Evolutionary conservation across 768 basidiomycete genomes (phyloP), one percentile per base, ranked within the genome.

Genomic region (Mycena sanguinolenta): DNA sequence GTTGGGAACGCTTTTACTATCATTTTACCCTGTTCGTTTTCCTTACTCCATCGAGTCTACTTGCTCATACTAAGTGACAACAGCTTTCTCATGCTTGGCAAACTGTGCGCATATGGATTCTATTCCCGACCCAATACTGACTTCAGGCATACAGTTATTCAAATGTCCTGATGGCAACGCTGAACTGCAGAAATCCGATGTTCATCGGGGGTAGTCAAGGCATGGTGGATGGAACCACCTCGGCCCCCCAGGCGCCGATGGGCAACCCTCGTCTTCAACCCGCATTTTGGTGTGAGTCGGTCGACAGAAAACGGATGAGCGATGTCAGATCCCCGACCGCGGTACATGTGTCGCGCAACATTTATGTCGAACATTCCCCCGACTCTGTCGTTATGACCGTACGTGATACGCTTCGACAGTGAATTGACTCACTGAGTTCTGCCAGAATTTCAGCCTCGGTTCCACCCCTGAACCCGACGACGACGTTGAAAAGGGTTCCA

Each of bases 141-240:
- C 44, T 9, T 2, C 44, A 46, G 5, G 9, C n/a, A 21, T 9
- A n/a, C 44, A 46, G 44, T n/a, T 46, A 46, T 21, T 46, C 50
- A 4, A 63, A 63, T n/a, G 44, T 63, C 16, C 21, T 63, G 27
- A 52, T 63, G 49, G 62, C 62, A 17, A 63, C 62, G 9, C 62
- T 63, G 32, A 63, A 63, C n/a, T 38, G 39, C 49, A 42, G 62
- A 42, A 21, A 17, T 10, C 62, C 62, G 34, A 27, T 63, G 2
- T 63, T 53, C 62, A 30, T 55, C 19, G n/a, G 9, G 28, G 30
- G 54, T 39, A n/a, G 39, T 39, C 39, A 39, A 39, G 10, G 39
- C 9, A 4, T 39, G 9, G 39, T 39, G 7, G 19, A 12, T 55
- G 27, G 19, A 4, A 25, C 21, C 9, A 49, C 32, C 17, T 21